phyloP scores from a whole-genome alignment of 2,329 filamentous ascomycete species.

The Berkeleyomyces basicola region DNA sequence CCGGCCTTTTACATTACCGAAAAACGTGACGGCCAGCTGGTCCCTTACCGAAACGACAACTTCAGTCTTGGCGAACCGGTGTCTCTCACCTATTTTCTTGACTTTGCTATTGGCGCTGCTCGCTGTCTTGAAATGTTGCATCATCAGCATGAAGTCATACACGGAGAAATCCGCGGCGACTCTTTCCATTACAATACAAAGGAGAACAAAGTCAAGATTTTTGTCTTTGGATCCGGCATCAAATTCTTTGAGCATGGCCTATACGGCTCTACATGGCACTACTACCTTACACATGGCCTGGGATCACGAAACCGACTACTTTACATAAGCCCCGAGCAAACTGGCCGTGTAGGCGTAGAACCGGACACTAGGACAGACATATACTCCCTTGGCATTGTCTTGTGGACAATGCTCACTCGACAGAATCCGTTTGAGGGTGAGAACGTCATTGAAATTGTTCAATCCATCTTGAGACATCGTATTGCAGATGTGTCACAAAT shows the following conservation, averaged over 20 bases:
- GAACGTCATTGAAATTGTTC: conserved; percentile 76
- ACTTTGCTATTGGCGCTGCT: conserved; percentile 79
- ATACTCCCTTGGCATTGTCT: conserved; percentile 76
- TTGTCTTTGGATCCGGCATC: conserved; percentile 73
- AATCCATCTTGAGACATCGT: conserved; percentile 66
- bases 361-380: conserved; percentile 87
- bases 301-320: conserved; percentile 79
- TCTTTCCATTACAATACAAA: conserved; percentile 74
- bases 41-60: conserved; percentile 28
- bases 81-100: conserved; percentile 60
- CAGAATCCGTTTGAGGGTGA: conserved; percentile 64
- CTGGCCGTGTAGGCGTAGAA: conserved; percentile 79
- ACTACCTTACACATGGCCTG: conserved; percentile 55
- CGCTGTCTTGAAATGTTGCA: conserved; percentile 84
- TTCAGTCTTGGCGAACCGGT: conserved; percentile 41
- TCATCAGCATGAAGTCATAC: conserved; percentile 69
- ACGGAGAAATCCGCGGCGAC: conserved; percentile 81
- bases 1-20: conserved; percentile 50
- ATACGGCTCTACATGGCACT: conserved; percentile 71
- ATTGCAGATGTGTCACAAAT: conserved; percentile 62
- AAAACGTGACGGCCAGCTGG: conserved; percentile 35
- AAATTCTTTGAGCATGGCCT: conserved; percentile 83
- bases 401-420: conserved; percentile 73
- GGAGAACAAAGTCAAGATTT: conserved; percentile 55
- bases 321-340: conserved; percentile 90